Base-by-base conservation (phyloP, 306 rosid genomes). In the Coriaria nepalensis region DNA sequence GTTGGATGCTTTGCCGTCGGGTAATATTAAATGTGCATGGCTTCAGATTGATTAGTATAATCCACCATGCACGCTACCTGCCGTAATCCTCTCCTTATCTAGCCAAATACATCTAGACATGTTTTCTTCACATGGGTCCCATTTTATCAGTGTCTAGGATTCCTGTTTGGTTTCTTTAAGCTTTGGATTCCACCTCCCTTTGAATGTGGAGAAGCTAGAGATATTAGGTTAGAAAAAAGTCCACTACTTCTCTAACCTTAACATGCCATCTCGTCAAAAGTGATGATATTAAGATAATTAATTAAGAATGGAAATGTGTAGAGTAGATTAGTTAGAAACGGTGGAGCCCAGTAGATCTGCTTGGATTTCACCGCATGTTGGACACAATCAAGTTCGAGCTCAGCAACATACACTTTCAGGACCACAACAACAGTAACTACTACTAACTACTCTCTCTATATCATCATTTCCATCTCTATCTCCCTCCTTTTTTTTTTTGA, bases 321-420 rank as follows among this genome's bases (percentile, higher is more conserved):
- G 6, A 9, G 8, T 13, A 13, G 8, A n/a, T 35, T 4, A 37
- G 37, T 50, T 10, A 6, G 10, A 40, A 13, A 6, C 0, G 32
- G 2, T 15, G 59, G 39, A 5, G 9, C 55, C 40, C 32, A 0
- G 0, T n/a, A 47, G 59, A 53, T 40, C 41, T 7, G 11, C 33
- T n/a, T 53, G 59, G 59, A 53, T 53, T 53, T 53, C 40, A 53
- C 33, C 48, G 48, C 48, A 53, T 53, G 48, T 41, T 53, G 33
- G 57, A 12, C 33, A 41, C 40, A 40, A 41, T 53, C 8, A 39
- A 53, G 5, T 39, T 37, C 20, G 7, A 53, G 36, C 6, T 6
- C 10, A 53, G 58, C 57, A 45, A 53, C 29, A 20, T 20, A 1
- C 3, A 20, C 2, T 37, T 6, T 6, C 10, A 53, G 58, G 58